Base-by-base conservation (phyloP, 164 flowering plant species). In the Nymphaea thermarum region DNA sequence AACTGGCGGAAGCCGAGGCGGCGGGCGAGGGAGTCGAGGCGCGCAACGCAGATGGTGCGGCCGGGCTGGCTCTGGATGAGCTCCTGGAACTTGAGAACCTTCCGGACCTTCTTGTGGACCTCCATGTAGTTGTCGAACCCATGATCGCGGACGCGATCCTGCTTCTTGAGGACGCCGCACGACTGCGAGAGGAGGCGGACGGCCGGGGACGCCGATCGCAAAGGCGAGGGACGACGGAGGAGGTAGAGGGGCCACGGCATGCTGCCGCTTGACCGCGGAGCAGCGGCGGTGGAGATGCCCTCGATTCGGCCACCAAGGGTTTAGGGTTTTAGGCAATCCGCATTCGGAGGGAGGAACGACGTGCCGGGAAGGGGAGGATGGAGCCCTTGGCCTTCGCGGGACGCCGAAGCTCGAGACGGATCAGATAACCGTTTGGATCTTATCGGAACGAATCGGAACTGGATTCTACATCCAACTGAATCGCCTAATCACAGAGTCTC, bases 81-180 rank as follows among this genome's bases (percentile, higher is more conserved):
- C 42, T 76, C 82, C 65, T 91, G 90, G 72, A 94, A 88, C 73
- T 91, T 91, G 43, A 88, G 82, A 66, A 85, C 79, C 74, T 86
- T 89, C 62, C 85, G 82, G 57, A 80, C 75, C 74, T 87, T 92
- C 72, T 95, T 90, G 74, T 95, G 85, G 72, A 88, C 67, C 71
- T 92, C 98, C 99, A 95, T 95, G 91, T 86, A 95, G 69, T 88
- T 76, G 77, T 95, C 99, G 76, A 44, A 92, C 66, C 87, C 93
- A 66, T 90, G 96, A 80, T 95, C 97, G 60, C 93, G 81, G 6
- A 88, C 84, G 15, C 99, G 72, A 18, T 77, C 77, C 17, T 72
- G 84, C 62, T 91, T 94, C 59, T 78, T 90, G 71, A 96, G 95
- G 15, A 88, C 85, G 71, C 88, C 80, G 61, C 92, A 87, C 70